Base-by-base conservation (phyloP, 768 basidiomycete genomes). In the Daedaleopsis nitida region DNA sequence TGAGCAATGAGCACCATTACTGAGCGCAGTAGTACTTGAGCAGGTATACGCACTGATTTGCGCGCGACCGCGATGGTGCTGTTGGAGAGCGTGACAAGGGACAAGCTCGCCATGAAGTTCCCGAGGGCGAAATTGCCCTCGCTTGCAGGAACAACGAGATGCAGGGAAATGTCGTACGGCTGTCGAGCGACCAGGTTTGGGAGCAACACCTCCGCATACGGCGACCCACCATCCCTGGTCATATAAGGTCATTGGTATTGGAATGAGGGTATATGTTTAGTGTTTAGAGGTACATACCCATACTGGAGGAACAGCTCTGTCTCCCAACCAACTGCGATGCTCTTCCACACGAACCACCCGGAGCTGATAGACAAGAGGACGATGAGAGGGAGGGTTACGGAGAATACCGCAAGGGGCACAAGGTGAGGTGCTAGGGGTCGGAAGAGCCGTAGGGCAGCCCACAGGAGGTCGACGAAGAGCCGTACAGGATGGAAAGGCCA, bases 71-170 rank as follows among this genome's bases (percentile, higher is more conserved):
- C 73, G 24, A 94, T 74, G 7, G 90, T 88, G 67, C 80, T 83
- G 71, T 92, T 92, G 17, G 80, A 78, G 32, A 78, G 66, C 0
- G 86, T 86, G 3, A 76, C 77, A 27, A 94, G 73, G 1, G 81
- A 85, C 38, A 94, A 70, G 47, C 78, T 81, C 5, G 85, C 77
- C 92, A 94, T 94, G 73, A 94, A 94, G 72, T 94, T 94, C 44
- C 92, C 92, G 3, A 94, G 83, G 5, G 78, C 86, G 66, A 83
- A 77, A 74, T 92, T 94, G 21, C 86, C 73, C 60, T 86, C 84
- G 17, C 82, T 81, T 4, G 83, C 78, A 12, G 92, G 92, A 8
- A 94, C 77, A 32, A 76, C 72, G 16, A 94, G 76, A 55, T 84
- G 82, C 16, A 94, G 74, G 47, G 85, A 86, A 53, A 94, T 77